Conservation (phyloP, 192 early-diverging fungal genomes). For the Umbelopsis vinacea region DNA sequence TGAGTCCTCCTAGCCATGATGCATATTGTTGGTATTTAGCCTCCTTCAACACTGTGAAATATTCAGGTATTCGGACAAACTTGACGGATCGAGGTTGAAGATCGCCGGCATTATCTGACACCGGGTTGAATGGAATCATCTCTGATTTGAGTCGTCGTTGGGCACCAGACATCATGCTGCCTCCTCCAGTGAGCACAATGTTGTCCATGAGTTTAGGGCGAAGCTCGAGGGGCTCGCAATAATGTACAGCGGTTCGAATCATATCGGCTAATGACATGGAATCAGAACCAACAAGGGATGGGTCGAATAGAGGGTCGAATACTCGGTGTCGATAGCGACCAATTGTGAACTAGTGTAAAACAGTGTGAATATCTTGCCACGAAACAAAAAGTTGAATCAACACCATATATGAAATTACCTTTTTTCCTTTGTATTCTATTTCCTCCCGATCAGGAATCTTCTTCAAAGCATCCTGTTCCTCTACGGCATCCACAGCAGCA, state of each 20-base stretch:
- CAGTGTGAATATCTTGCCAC: too few species aligned
- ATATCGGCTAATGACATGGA: slow-evolving; percentile 59
- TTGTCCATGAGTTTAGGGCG: slow-evolving; percentile 84
- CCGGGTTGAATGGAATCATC: slow-evolving; percentile 61
- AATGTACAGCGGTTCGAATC: slow-evolving; percentile 65
- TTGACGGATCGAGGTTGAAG: slow-evolving; percentile 83
- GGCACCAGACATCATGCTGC: slow-evolving; percentile 52
- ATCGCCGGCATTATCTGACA: slow-evolving; percentile 85
- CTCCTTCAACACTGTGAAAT: slow-evolving; percentile 80
- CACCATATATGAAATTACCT: slow-evolving; percentile 33
- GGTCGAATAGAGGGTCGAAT: slow-evolving; percentile 75
- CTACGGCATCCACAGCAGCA: slow-evolving; percentile 23
- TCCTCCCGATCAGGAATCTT: slow-evolving; percentile 36
- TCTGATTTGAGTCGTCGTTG: slow-evolving; percentile 74
- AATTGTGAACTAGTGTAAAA: slow-evolving; percentile 52
- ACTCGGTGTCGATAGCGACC: slow-evolving; percentile 63
- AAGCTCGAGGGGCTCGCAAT: slow-evolving; percentile 70
- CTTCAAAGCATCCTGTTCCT: slow-evolving; percentile 41
- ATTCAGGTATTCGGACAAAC: slow-evolving; percentile 85
- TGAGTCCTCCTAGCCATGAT: slow-evolving; percentile 81
- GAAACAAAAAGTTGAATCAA: neutral
- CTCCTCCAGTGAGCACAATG: slow-evolving; percentile 86
- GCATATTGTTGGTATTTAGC: slow-evolving; percentile 61
- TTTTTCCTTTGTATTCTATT: slow-evolving; percentile 65
- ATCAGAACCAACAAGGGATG: slow-evolving; percentile 51